Base-by-base conservation (phyloP, 768 basidiomycete genomes). In the Termitomyces sp. region DNA sequence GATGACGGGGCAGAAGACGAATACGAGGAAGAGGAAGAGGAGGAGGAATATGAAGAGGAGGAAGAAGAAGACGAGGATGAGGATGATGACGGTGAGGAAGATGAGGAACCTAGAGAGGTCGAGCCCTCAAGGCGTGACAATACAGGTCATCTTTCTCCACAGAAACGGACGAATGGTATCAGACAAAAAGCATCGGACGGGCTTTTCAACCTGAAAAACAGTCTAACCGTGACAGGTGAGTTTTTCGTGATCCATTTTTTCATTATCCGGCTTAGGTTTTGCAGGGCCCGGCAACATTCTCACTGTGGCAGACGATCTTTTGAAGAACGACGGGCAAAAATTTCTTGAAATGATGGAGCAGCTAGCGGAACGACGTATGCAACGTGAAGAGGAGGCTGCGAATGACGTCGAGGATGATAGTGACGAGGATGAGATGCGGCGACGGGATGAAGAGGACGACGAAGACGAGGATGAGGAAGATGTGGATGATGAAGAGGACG, bases 281-380 rank as follows among this genome's bases (percentile, higher is more conserved):
- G 55, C 63, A 89, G 88, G 87, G 56, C 87, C 87, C 71, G 94
- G 92, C 66, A 95, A 94, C 66, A 98, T 99, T 69, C 80, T 99
- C 46, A 99, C 97, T 22, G 96, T 99, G 54, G 97, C 97, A 47
- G 97, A 99, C 69, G 97, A 99, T 75, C 83, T 99, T 46, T 80
- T 99, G 65, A 97, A 97, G 80, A 98, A 98, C 66, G 95, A 99
- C 67, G 96, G 96, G 2, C 92, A 94, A 67, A 98, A 97, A 77
- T 99, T 99, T 77, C 76, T 99, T 65, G 97, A 99, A 78, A 99
- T 99, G 97, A 99, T 99, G 97, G 97, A 98, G 71, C 94, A 96
- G 73, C 82, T 99, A 20, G 95, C 96, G 0, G 94, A 97, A 68
- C 83, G 93, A 51, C 83, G 96, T 46, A 92, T 96, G 83, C 88